Evolutionary conservation across 2,329 filamentous ascomycete species (phyloP), one percentile per base, ranked within the genome.

Genomic region (Esteya vermicola): DNA sequence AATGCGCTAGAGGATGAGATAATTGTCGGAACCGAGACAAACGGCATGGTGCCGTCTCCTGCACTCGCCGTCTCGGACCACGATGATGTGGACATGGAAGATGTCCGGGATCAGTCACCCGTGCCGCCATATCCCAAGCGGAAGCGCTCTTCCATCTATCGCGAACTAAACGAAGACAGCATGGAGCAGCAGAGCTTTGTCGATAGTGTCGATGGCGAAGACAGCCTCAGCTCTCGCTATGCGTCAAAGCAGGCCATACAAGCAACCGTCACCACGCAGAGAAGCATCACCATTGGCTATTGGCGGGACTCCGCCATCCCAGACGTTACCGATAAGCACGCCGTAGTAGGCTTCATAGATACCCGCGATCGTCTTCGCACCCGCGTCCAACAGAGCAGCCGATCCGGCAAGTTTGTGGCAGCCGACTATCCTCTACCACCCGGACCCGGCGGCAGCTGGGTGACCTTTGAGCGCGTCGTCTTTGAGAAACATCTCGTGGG

Each of bases 261-360:
- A 22, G 13, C 33, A 12, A 13, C 35, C 9, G 4, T 22, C 2
- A 14, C 32, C 10, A 40, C 16, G 14, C 34, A 60, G 19, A 72
- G 70, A 46, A 62, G 64, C 4, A 61, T 72, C 6, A 52, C 67
- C 6, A 58, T 79, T 8, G 75, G 75, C 2, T 68, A 72, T 39
- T 79, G 75, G 75, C 63, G 73, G 38, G 70, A 76, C 36, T 78
- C 74, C 0, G 57, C 58, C 4, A 65, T 71, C 1, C 63, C 67
- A 0, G 55, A 66, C 13, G 55, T 60, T 8, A 56, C 56, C 3
- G 62, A 64, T 13, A 76, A 73, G 50, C 75, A 78, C 50, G 64
- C 65, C 0, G 70, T 78, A 1, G 67, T 74, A 36, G 75, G 73
- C 6, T 78, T 78, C 44, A 77, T 78, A 36, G 75, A 79, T 44